Conservation (phyloP, 768 basidiomycete genomes). For the Mycena latifolia region DNA sequence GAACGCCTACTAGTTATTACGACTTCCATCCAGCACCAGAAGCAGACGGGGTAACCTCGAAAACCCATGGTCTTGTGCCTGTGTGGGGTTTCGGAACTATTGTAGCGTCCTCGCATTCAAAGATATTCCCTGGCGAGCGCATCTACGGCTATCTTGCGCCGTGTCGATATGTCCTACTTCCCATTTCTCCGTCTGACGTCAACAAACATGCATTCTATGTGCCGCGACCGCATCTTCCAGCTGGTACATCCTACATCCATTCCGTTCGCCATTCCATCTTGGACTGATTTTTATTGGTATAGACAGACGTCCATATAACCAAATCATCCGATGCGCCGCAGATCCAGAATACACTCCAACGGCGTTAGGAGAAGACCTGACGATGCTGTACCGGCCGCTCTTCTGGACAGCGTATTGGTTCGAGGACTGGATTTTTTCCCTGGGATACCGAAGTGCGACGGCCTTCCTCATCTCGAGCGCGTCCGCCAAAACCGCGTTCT, state of each 20-base stretch:
- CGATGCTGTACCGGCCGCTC: constrained; percentile 78
- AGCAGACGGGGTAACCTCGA: constrained; percentile 50
- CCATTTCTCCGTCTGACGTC: constrained; percentile 63
- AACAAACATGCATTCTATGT: constrained; percentile 69
- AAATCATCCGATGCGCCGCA: constrained; percentile 67
- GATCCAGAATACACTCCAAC: constrained; percentile 68
- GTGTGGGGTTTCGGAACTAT: constrained; percentile 82
- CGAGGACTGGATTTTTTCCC: constrained; percentile 74
- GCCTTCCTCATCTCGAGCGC: constrained; percentile 74
- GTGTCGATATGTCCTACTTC: constrained; percentile 65
- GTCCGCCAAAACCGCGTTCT: constrained; percentile 80
- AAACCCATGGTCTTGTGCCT: constrained; percentile 73
- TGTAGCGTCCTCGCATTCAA: constrained; percentile 59
- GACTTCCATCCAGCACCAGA: constrained; percentile 71
- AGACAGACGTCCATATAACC: constrained; percentile 80
- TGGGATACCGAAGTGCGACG: constrained; percentile 61
- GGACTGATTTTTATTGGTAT: neutral
- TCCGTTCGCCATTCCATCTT: neutral
- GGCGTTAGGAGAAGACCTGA: constrained; percentile 66
- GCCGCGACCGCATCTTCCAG: constrained; percentile 70
- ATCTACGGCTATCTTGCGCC: constrained; percentile 77
- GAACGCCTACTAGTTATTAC: constrained; percentile 63
- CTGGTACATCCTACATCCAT: constrained; percentile 56
- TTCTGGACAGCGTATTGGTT: constrained; percentile 86
- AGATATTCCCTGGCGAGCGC: constrained; percentile 66